These are phyloP conservation scores for Chaetomium sp. DNA, from an alignment of 2,329 filamentous ascomycete species.

Conservation along the genomic window DNA sequence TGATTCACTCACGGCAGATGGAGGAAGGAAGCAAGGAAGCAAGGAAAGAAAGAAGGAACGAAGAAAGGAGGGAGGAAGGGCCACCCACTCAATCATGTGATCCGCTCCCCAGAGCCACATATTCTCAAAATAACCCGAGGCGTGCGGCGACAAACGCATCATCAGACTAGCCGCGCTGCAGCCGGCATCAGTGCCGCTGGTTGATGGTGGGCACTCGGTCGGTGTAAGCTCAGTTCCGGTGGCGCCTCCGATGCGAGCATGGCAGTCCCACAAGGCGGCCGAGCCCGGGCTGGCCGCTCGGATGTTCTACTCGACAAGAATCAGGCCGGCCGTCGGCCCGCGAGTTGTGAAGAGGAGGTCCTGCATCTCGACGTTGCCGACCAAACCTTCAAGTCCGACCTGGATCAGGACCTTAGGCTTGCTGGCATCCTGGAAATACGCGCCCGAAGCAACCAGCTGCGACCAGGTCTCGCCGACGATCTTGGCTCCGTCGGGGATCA, in stretches of 20 bases:
- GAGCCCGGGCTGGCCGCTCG: too few relatives aligned
- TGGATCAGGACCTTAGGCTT: not conserved
- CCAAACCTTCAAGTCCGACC: not conserved
- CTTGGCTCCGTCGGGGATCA: not conserved
- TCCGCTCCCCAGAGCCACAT: conserved; percentile 86
- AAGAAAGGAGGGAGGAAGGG: too few relatives aligned
- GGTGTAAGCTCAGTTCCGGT: too few relatives aligned
- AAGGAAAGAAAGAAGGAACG: too few relatives aligned
- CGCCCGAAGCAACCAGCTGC: not conserved
- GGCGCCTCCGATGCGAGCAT: too few relatives aligned
- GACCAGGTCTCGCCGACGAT: not conserved
- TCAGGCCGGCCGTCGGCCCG: not conserved
- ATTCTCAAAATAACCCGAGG: conserved; percentile 67
- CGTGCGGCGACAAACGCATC: too few relatives aligned
- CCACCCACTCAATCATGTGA: conserved; percentile 57
- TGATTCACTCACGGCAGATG: too few relatives aligned
- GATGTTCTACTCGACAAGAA: not conserved
- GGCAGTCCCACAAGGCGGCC: too few relatives aligned
- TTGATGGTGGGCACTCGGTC: too few relatives aligned
- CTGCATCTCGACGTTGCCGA: not conserved
- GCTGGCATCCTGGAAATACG: not conserved
- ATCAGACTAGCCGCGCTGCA: too few relatives aligned
- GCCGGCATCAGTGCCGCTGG: too few relatives aligned
- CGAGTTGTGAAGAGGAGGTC: not conserved
- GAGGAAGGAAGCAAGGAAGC: too few relatives aligned